These are phyloP conservation scores for Pichia sp. DNA, from an alignment of 1,139 yeast genomes.

Conservation along the genomic window DNA sequence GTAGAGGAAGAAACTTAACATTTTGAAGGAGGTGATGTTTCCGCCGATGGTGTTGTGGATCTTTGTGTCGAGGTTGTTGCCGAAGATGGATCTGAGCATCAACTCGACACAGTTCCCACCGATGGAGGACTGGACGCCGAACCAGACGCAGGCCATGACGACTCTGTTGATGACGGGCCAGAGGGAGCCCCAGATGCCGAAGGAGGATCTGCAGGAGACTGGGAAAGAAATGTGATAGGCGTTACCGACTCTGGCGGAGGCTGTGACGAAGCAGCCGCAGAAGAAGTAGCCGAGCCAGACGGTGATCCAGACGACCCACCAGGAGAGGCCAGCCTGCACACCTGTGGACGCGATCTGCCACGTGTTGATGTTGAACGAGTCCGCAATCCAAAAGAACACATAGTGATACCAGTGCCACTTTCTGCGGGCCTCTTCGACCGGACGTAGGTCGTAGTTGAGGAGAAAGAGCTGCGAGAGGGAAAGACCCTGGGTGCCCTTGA, in stretches of 20 bases:
- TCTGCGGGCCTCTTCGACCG: conserved; percentile 65
- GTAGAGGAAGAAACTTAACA: conserved; percentile 70
- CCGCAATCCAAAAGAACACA: conserved; percentile 81
- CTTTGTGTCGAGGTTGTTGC: conserved; percentile 48
- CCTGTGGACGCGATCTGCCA: conserved; percentile 92
- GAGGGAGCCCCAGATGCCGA: conserved; percentile 72
- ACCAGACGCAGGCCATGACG: conserved; percentile 82
- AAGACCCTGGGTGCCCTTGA: conserved; percentile 31
- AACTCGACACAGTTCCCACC: conserved; percentile 80
- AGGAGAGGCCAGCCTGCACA: conserved; percentile 63
- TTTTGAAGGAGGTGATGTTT: conserved; percentile 60
- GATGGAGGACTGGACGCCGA: conserved; percentile 75
- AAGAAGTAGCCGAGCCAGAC: conserved; percentile 64
- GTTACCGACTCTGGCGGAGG: conserved; percentile 68
- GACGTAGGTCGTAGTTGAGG: conserved; percentile 68
- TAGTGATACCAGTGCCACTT: conserved; percentile 80
- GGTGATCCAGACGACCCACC: conserved; percentile 89
- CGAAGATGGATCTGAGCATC: conserved; percentile 65
- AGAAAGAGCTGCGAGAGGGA: conserved; percentile 53
- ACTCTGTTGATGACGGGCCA: conserved; percentile 82
- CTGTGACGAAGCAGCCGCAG: conserved; percentile 50
- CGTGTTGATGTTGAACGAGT: conserved; percentile 80
- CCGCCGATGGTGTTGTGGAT: conserved; percentile 41
- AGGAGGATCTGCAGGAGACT: conserved; percentile 64
- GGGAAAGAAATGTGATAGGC: conserved; percentile 77